Evolutionary conservation across 1,284 basidiomycete species (phyloP).

Genomic region (Cystobasidium pallidum): DNA sequence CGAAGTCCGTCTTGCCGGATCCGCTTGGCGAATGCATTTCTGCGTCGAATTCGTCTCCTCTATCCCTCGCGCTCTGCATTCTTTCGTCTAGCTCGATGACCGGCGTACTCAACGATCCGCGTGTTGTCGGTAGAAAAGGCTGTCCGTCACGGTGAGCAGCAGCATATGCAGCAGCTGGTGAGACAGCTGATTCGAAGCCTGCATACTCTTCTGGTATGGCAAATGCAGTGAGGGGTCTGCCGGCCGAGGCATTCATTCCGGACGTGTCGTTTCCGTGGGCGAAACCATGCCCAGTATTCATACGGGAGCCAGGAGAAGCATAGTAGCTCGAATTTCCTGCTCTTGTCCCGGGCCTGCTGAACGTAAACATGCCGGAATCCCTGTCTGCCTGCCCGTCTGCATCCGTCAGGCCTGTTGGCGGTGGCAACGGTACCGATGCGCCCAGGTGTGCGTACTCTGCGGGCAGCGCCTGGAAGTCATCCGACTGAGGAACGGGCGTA

Average conservation of each 20-base stretch:
- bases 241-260: neutral
- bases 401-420: constrained; percentile 27
- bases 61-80: constrained; percentile 22
- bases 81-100: constrained; percentile 41
- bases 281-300: constrained; percentile 17
- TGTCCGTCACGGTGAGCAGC: constrained; percentile 42
- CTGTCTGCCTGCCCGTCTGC: neutral
- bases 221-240: constrained; percentile 31
- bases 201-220: constrained; percentile 37
- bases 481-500: neutral
- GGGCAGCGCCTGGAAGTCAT: neutral
- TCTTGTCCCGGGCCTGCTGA: constrained; percentile 32
- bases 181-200: constrained; percentile 7
- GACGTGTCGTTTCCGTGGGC: constrained; percentile 20
- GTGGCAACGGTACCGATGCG: constrained; percentile 25
- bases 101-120: constrained; percentile 27
- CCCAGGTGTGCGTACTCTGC: neutral
- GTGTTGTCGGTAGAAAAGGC: neutral
- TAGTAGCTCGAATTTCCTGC: constrained; percentile 39
- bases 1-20: constrained; percentile 34
- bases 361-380: constrained; percentile 41
- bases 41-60: neutral
- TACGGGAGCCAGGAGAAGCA: constrained; percentile 25
- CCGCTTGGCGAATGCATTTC: constrained; percentile 7
- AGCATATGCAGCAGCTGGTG: constrained; percentile 35